These are phyloP conservation scores for Tilletia setariae DNA, from an alignment of 1,284 basidiomycete genomes.

Conservation along the genomic window DNA sequence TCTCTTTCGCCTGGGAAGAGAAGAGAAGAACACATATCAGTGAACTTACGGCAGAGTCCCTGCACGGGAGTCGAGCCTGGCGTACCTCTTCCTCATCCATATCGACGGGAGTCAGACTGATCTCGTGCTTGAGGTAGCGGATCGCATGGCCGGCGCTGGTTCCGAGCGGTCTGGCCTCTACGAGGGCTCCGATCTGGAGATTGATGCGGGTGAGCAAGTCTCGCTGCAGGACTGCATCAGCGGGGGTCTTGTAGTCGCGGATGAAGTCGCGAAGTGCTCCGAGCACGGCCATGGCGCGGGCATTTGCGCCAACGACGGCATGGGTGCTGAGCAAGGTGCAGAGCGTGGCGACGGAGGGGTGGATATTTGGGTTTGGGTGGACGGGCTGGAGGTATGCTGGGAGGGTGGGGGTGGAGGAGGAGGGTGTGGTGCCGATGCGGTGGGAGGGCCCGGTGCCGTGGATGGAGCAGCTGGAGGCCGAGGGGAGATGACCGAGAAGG, in stretches of 20 bases:
- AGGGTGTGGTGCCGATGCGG: neutral
- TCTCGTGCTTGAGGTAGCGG: constrained; percentile 90
- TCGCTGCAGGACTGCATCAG: constrained; percentile 47
- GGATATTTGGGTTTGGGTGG: constrained; percentile 28
- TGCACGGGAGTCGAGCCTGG: constrained; percentile 14
- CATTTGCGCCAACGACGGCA: constrained; percentile 47
- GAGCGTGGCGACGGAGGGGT: constrained; percentile 45
- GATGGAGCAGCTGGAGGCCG: constrained; percentile 34
- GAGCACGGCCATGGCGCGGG: constrained; percentile 48
- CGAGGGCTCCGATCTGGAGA: constrained; percentile 81
- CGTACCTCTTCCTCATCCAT: constrained; percentile 86
- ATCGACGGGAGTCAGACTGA: constrained; percentile 86
- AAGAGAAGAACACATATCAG: constrained; percentile 11
- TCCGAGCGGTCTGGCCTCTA: constrained; percentile 82
- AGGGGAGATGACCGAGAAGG: constrained; percentile 32
- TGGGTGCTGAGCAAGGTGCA: constrained; percentile 44
- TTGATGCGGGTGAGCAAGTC: constrained; percentile 46
- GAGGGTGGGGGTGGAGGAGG: constrained; percentile 11
- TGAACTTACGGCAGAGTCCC: neutral
- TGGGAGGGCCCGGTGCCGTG: neutral
- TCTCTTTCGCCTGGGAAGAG: constrained; percentile 77
- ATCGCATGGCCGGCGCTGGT: constrained; percentile 93
- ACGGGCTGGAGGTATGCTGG: constrained; percentile 9
- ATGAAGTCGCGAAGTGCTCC: constrained; percentile 48
- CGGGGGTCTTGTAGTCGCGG: constrained; percentile 49